phyloP scores from a whole-genome alignment of 108 stramenopile species.

The Nitzschia inconspicua region DNA sequence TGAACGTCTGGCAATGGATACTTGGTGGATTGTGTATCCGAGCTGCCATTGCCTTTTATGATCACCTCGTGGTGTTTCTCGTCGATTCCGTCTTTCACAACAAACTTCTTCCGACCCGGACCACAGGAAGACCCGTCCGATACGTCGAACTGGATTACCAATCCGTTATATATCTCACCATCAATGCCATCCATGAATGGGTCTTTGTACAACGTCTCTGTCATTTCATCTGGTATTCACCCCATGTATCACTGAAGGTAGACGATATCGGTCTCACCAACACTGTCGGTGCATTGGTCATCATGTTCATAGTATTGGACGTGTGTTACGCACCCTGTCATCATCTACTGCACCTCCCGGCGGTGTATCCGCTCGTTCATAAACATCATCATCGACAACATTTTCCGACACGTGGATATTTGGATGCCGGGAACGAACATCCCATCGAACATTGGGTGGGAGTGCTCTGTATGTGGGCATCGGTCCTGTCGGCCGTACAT shows the following conservation, averaged over 20 bases:
- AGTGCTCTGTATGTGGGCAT: constrained; percentile 46
- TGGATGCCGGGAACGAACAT: constrained; percentile 93
- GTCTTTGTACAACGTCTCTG: constrained; percentile 77
- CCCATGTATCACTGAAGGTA: constrained; percentile 33
- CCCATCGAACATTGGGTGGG: constrained; percentile 88
- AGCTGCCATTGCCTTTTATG: constrained; percentile 58
- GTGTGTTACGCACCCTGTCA: constrained; percentile 81
- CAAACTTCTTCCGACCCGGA: constrained; percentile 59
- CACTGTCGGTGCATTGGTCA: constrained; percentile 63
- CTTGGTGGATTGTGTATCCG: constrained; percentile 47
- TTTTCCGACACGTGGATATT: constrained; percentile 84
- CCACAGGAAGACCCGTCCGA: constrained; percentile 42
- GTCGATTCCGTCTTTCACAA: constrained; percentile 43
- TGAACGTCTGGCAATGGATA: constrained; percentile 42
- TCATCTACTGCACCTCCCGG: constrained; percentile 74
- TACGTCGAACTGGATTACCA: constrained; percentile 49
- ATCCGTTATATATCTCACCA: constrained; percentile 58
- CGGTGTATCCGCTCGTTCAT: constrained; percentile 83
- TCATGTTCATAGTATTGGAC: constrained; percentile 86
- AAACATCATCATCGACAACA: constrained; percentile 96
- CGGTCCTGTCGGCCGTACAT: constrained; percentile 38
- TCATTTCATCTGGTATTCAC: constrained; percentile 54
- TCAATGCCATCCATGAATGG: constrained; percentile 84
- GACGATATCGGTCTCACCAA: constrained; percentile 54
- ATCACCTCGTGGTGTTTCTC: constrained; percentile 55